These are phyloP conservation scores for Silybum marianum DNA, from an alignment of 129 eudicot species.

Conservation along the genomic window DNA sequence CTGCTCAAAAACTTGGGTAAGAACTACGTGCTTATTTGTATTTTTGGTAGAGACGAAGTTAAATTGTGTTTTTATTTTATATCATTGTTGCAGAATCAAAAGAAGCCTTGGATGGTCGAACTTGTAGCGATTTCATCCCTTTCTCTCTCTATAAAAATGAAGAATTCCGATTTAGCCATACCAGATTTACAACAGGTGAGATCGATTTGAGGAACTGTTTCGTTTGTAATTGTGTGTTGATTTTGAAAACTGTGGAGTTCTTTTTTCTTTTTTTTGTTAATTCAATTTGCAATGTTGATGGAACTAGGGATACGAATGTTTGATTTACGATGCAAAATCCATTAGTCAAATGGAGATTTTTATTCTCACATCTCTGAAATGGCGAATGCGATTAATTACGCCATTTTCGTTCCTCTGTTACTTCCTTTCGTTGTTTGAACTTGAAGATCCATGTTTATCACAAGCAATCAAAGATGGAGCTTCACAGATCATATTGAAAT, in stretches of 20 bases:
- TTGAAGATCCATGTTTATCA: conserved; percentile 20
- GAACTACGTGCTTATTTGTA: background rate
- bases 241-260: background rate
- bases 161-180: conserved; percentile 27
- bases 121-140: conserved; percentile 42
- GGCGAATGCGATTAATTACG: conserved; percentile 51
- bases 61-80: background rate
- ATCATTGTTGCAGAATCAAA: conserved; percentile 25
- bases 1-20: conserved; percentile 36
- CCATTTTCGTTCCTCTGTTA: conserved; percentile 50
- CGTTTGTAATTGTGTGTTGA: background rate
- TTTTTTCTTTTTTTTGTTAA: background rate
- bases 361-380: conserved; percentile 41
- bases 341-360: conserved; percentile 45
- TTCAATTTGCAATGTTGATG: background rate
- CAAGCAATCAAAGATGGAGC: conserved; percentile 34
- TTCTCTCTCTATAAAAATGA: conserved; percentile 48
- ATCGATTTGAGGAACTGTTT: background rate
- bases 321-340: conserved; percentile 28
- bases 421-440: conserved; percentile 35
- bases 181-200: conserved; percentile 43
- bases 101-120: conserved; percentile 41
- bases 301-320: conserved; percentile 19
- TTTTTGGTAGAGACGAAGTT: background rate
- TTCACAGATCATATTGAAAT: conserved; percentile 36